Conservation (phyloP, 225 moss, liverwort and hornwort genomes). For the Asterella californica region DNA sequence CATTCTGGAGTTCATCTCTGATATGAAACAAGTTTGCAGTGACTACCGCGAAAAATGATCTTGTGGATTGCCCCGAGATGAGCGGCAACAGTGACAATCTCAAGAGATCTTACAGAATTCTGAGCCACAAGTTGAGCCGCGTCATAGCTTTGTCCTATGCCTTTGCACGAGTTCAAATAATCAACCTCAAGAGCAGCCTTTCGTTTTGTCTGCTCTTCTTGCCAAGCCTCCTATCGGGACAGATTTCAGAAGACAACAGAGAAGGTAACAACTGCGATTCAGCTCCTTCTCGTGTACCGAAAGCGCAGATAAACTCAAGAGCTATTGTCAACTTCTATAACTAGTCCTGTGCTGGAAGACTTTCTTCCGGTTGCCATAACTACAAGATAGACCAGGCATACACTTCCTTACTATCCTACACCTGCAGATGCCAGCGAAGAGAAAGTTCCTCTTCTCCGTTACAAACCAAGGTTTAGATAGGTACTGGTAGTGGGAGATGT, state of each 20-base stretch:
- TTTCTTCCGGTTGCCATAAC: neutral
- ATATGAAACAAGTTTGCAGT: neutral
- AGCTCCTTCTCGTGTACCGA: neutral
- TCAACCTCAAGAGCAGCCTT: slow-evolving; percentile 66
- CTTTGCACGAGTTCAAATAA: slow-evolving; percentile 57
- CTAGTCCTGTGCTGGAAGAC: neutral
- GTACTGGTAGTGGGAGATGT: neutral
- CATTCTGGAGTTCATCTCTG: too few species aligned
- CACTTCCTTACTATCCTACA: neutral
- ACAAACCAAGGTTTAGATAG: neutral
- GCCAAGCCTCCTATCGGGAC: slow-evolving; percentile 69
- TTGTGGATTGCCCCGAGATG: neutral
- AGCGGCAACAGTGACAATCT: neutral
- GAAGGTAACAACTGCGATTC: neutral
- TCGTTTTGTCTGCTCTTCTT: slow-evolving; percentile 59
- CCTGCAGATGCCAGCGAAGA: neutral
- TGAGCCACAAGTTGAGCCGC: slow-evolving; percentile 68
- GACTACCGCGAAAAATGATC: neutral
- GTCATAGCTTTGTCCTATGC: slow-evolving; percentile 80
- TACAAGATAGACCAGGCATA: neutral
- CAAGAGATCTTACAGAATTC: slow-evolving; percentile 50
- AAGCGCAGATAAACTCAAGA: neutral
- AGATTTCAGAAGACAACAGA: neutral
- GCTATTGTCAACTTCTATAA: neutral
- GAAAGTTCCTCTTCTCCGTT: neutral